Evolutionary conservation across 768 basidiomycete species (phyloP), one percentile per base, ranked within the genome.

Genomic region (Candolleomyces aberdarensis): DNA sequence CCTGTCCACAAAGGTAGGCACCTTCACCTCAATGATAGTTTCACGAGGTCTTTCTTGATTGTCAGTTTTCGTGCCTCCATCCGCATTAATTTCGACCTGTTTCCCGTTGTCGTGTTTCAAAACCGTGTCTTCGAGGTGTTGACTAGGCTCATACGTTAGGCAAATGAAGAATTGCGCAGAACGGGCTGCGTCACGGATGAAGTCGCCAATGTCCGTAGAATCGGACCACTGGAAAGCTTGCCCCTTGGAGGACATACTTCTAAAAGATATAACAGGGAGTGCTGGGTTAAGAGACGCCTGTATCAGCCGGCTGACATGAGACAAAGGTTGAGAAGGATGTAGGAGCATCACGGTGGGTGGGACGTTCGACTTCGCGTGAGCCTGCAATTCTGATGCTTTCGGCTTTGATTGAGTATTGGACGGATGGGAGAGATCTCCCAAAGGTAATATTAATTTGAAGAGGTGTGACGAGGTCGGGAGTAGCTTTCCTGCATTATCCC

Each of bases 251-350:
- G 78, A 75, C 0, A 66, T 66, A 65, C 79, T 80, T 19, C 76
- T 75, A 67, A 84, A 85, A 29, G 82, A 79, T 20, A 85, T 72
- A 0, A 71, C 68, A 0, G 74, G 74, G 0, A 71, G 70, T 6
- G 70, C 66, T 11, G 76, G 74, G 6, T 73, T 62, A 44, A 83
- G 66, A 14, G 78, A 76, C 7, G 81, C 77, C 4, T 77, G 70
- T 26, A 89, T 86, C 44, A 88, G 80, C 13, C 82, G 74, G 53
- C 80, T 76, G 51, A 86, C 76, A 66, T 91, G 87, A 1, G 84
- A 85, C 6, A 89, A 79, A 0, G 87, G 88, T 64, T 89, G 88
- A 0, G 84, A 82, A 5, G 87, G 87, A 62, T 89, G 88, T 0
- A 89, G 76, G 6, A 89, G 80, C 62, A 88, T 81, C 5, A 88